Percentiles rank a stretch among this genome's conserved stretches.
These are phyloP conservation scores for Boletus barrowsii DNA, from an alignment of 768 basidiomycete species.

Conservation along the genomic window DNA sequence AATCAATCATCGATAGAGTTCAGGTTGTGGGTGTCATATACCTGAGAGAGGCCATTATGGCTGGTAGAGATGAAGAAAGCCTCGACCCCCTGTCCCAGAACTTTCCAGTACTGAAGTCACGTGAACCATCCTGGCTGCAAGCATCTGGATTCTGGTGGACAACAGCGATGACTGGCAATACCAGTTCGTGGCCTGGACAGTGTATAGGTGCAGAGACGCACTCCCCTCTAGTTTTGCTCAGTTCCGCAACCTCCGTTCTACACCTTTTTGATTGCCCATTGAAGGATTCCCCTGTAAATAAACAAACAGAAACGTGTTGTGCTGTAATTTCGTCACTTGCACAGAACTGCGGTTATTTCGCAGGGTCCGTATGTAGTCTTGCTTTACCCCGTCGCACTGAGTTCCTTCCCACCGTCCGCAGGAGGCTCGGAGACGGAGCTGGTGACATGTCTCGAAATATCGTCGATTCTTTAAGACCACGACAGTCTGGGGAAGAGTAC, in stretches of 20 bases:
- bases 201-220: too few relatives aligned
- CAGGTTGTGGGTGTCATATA: constrained; percentile 6
- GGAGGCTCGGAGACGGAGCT: background rate
- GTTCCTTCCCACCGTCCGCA: constrained; percentile 12
- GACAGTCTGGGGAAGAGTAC: constrained; percentile 35
- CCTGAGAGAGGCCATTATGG: constrained; percentile 29
- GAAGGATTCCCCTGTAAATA: too few relatives aligned
- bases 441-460: constrained; percentile 16
- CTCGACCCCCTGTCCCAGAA: constrained; percentile 18
- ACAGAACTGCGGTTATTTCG: background rate
- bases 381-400: background rate
- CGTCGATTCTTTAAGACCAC: constrained; percentile 11
- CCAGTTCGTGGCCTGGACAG: too few relatives aligned
- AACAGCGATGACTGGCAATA: too few relatives aligned
- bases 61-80: background rate
- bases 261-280: too few relatives aligned
- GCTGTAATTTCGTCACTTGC: background rate
- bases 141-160: too few relatives aligned
- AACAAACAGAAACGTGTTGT: background rate
- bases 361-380: background rate
- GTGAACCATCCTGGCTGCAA: too few relatives aligned
- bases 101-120: constrained; percentile 28
- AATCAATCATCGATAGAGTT: background rate
- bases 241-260: too few relatives aligned
- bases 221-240: too few relatives aligned